Evolutionary conservation across 768 basidiomycete genomes (phyloP).

Genomic region (Kwoniella dejecticola): DNA sequence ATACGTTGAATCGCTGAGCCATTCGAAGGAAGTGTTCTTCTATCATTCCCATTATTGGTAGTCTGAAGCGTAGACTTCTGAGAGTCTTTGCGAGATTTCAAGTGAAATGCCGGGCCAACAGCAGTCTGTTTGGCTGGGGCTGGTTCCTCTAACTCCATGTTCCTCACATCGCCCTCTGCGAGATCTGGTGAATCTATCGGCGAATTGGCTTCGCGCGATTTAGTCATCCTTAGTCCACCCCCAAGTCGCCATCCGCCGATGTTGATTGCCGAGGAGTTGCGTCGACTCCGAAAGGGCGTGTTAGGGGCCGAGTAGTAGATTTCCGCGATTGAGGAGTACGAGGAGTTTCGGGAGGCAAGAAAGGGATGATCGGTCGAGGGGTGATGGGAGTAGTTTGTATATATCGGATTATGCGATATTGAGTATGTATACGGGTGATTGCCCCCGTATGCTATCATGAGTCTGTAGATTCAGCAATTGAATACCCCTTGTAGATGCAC

Average conservation of each 20-base stretch:
- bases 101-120: no score
- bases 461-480: no score
- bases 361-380: slow-evolving; percentile 10
- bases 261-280: not conserved
- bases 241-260: slow-evolving; percentile 10
- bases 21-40: not conserved
- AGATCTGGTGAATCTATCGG: not conserved
- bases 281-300: slow-evolving; percentile 29
- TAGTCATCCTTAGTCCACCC: slow-evolving; percentile 21
- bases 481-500: no score
- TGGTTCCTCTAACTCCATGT: not conserved
- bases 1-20: slow-evolving; percentile 34
- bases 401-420: slow-evolving; percentile 28
- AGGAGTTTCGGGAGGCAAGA: slow-evolving; percentile 11
- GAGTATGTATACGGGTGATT: slow-evolving; percentile 25
- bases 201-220: slow-evolving; percentile 9
- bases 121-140: slow-evolving; percentile 2
- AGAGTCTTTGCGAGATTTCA: not conserved
- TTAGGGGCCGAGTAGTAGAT: slow-evolving; percentile 45
- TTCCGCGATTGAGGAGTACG: slow-evolving; percentile 45
- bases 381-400: slow-evolving; percentile 24
- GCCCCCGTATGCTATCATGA: slow-evolving; percentile 36
- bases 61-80: not conserved
- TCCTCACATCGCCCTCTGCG: not conserved
- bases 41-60: not conserved